These are phyloP conservation scores for Rhizopogon vulgaris DNA, from an alignment of 768 basidiomycete genomes.

Conservation along the genomic window DNA sequence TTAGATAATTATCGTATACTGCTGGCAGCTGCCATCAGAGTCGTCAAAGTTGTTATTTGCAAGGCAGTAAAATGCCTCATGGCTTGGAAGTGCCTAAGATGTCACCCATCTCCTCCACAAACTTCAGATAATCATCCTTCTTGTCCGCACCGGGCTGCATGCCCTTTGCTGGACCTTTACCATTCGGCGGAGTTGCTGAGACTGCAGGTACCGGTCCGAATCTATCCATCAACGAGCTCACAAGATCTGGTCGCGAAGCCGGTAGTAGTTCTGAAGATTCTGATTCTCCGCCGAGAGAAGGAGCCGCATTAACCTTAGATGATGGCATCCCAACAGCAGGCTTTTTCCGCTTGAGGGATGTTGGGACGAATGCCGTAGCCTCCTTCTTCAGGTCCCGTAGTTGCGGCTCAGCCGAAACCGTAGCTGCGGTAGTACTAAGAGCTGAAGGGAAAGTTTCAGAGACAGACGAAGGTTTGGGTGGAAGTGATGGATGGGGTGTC, in stretches of 20 bases:
- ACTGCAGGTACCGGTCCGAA: slow-evolving; percentile 39
- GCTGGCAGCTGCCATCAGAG: no score
- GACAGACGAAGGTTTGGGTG: slow-evolving; percentile 34
- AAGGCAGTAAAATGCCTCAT: slow-evolving; percentile 6
- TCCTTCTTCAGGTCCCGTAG: slow-evolving; percentile 94
- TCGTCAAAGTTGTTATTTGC: neutral
- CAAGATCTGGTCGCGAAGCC: slow-evolving; percentile 57
- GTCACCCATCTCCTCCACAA: slow-evolving; percentile 71
- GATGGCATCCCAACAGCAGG: slow-evolving; percentile 26
- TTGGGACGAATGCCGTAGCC: slow-evolving; percentile 86
- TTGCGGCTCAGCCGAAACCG: slow-evolving; percentile 78
- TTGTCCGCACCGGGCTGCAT: slow-evolving; percentile 28
- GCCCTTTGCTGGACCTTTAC: slow-evolving; percentile 11
- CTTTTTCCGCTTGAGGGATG: slow-evolving; percentile 74
- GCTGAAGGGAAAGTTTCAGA: slow-evolving; percentile 29
- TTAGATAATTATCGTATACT: no score
- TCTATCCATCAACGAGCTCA: slow-evolving; percentile 54
- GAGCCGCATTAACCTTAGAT: slow-evolving; percentile 58
- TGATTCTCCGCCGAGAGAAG: slow-evolving; percentile 35
- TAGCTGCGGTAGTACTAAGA: slow-evolving; percentile 47
- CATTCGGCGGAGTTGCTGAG: slow-evolving; percentile 11
- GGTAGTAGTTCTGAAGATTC: slow-evolving; percentile 18
- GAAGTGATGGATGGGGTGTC: slow-evolving; percentile 36
- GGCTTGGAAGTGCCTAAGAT: slow-evolving; percentile 34
- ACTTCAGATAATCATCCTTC: slow-evolving; percentile 71